These are phyloP conservation scores for Tetrastigma voinierianum DNA, from an alignment of 164 flowering plant genomes.

Conservation along the genomic window DNA sequence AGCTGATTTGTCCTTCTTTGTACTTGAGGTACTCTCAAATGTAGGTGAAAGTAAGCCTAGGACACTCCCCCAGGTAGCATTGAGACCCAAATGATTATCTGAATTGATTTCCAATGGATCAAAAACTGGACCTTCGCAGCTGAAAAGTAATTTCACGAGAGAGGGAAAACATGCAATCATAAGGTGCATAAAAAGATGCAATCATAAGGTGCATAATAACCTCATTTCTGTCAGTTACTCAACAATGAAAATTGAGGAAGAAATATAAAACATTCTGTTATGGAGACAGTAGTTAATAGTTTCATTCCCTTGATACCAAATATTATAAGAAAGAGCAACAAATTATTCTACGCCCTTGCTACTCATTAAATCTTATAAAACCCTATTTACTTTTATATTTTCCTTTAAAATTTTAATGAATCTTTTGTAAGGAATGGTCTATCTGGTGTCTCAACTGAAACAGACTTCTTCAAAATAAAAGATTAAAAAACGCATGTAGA, in stretches of 20 bases:
- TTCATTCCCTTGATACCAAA: no score
- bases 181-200: neutral
- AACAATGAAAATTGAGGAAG: no score
- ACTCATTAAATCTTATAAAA: no score
- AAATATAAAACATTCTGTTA: no score
- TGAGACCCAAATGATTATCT: slow-evolving; percentile 36
- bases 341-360: neutral
- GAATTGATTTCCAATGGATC: slow-evolving; percentile 83
- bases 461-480: neutral
- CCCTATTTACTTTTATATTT: no score
- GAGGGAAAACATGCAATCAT: neutral
- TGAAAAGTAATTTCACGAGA: slow-evolving; percentile 27
- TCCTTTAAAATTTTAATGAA: neutral
- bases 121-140: slow-evolving; percentile 55
- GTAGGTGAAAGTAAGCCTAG: slow-evolving; percentile 42
- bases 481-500: no score
- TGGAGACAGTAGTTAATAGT: no score
- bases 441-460: neutral
- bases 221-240: no score
- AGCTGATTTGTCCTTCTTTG: slow-evolving; percentile 63
- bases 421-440: neutral
- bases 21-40: slow-evolving; percentile 63
- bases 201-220: no score
- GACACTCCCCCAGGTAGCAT: slow-evolving; percentile 49
- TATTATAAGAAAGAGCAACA: neutral